Evolutionary conservation across 2,329 filamentous ascomycete species (phyloP), one percentile per base, ranked within the genome.

Genomic region (Penicillium sp.): DNA sequence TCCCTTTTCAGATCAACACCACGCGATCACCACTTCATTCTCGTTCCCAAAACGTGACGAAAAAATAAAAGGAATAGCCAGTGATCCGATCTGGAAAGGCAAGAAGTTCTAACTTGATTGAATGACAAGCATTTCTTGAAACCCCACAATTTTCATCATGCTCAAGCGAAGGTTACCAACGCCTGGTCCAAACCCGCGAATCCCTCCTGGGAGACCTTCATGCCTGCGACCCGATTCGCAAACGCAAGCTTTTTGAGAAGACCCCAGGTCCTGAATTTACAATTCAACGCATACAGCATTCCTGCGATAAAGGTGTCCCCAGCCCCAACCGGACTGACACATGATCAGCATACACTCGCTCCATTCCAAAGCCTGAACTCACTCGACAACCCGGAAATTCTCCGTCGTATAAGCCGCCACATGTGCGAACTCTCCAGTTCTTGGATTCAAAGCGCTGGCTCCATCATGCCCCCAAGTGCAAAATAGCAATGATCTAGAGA

Each of bases 271-370:
- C 73, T 67, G 44, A 69, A 65, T 62, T 81, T 81, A 69, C 79
- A 83, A 57, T 83, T 74, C 60, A 90, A 73, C 37, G 79, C 82
- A 74, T 87, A 90, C 50, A 92, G 75, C 73, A 89, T 85, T 59
- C 88, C 89, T 36, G 89, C 89, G 63, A 89, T 85, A 68, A 92
- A 92, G 0, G 89, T 91, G 69, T 92, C 89, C 64, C 89, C 89
- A 44, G 89, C 89, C 55, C 89, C 89, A 60, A 91, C 83, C 6
- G 88, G 82, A 71, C 89, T 90, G 70, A 59, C 50, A 5, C 51
- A n/a, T 50, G 64, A 19, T 71, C 37, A 68, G 60, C 19, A 19
- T 18, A 9, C n/a, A 35, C 6, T 3, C 22, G 14, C 24, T 35
- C 22, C 3, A 3, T 16, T 10, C 22, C 27, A 3, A 3, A 6